Evolutionary conservation across 2,329 filamentous ascomycete genomes (phyloP).

Genomic region (Arthrobotrys megalospora): DNA sequence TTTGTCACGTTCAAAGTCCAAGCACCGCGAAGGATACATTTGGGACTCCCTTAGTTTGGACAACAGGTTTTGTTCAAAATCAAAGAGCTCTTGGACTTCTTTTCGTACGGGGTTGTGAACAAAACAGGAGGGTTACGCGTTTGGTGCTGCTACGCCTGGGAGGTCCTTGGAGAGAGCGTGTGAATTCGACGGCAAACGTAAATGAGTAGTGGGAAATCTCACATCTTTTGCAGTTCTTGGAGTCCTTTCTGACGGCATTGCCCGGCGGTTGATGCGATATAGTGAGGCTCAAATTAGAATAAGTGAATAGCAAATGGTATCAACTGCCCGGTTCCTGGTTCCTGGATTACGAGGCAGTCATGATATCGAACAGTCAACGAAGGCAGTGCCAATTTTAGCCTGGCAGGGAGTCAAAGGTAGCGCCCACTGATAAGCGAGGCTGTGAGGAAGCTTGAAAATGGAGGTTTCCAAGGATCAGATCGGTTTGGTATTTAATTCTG

Average conservation of each 20-base stretch:
- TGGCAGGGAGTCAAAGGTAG: not conserved
- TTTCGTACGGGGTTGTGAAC: not conserved
- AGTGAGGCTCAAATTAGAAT: conserved; percentile 39
- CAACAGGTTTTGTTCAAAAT: not conserved
- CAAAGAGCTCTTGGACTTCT: conserved; percentile 24
- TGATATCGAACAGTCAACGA: not conserved
- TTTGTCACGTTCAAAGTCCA: conserved; percentile 44
- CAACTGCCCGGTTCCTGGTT: conserved; percentile 16
- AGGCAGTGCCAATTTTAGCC: conserved; percentile 48
- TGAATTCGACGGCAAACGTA: no score
- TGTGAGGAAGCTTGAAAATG: conserved; percentile 42
- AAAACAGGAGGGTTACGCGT: conserved; percentile 19
- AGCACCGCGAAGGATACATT: not conserved
- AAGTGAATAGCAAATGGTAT: not conserved
- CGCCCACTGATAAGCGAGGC: conserved; percentile 44
- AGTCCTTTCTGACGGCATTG: conserved; percentile 31
- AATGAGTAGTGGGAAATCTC: not conserved
- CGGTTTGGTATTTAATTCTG: conserved; percentile 11
- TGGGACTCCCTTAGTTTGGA: no score
- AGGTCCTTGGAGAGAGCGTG: not conserved
- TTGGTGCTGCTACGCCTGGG: conserved; percentile 3
- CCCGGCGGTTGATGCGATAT: conserved; percentile 7
- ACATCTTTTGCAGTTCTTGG: conserved; percentile 16
- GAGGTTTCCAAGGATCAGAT: conserved; percentile 13
- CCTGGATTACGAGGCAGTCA: conserved; percentile 45